Evolutionary conservation across 768 basidiomycete species (phyloP).

Genomic region (Psilocybe cubensis): DNA sequence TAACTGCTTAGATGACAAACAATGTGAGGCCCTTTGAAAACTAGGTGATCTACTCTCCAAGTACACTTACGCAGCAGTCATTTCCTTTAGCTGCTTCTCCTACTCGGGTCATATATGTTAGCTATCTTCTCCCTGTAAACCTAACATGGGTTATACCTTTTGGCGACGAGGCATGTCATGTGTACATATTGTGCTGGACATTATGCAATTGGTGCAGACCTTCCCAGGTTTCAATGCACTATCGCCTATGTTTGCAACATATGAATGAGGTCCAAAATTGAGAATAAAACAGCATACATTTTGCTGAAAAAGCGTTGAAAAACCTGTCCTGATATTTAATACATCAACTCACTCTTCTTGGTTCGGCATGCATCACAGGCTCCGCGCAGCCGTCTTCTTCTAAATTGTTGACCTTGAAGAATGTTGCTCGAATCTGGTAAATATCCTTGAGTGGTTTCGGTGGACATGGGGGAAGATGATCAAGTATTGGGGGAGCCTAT

Average conservation of each 20-base stretch:
- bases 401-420: slow-evolving; percentile 25
- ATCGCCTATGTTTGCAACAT: slow-evolving; percentile 46
- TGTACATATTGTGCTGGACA: slow-evolving; percentile 52
- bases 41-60: no score
- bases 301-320: background rate
- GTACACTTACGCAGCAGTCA: slow-evolving; percentile 25
- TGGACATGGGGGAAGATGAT: no score
- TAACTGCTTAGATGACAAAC: slow-evolving; percentile 22
- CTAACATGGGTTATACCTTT: background rate
- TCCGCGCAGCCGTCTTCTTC: slow-evolving; percentile 44
- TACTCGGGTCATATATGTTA: slow-evolving; percentile 44
- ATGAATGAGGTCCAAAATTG: background rate
- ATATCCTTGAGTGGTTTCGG: no score
- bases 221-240: slow-evolving; percentile 61
- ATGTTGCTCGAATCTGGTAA: no score
- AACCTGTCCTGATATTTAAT: background rate
- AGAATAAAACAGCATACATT: background rate
- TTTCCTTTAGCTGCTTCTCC: slow-evolving; percentile 35
- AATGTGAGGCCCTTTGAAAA: background rate
- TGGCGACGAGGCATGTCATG: slow-evolving; percentile 44
- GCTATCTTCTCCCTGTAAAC: slow-evolving; percentile 33
- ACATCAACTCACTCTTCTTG: slow-evolving; percentile 38
- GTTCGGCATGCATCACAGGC: slow-evolving; percentile 50
- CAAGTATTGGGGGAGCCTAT: no score
- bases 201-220: slow-evolving; percentile 58